phyloP scores from a whole-genome alignment of 2,329 filamentous ascomycete genomes.

The Apiospora sp. region DNA sequence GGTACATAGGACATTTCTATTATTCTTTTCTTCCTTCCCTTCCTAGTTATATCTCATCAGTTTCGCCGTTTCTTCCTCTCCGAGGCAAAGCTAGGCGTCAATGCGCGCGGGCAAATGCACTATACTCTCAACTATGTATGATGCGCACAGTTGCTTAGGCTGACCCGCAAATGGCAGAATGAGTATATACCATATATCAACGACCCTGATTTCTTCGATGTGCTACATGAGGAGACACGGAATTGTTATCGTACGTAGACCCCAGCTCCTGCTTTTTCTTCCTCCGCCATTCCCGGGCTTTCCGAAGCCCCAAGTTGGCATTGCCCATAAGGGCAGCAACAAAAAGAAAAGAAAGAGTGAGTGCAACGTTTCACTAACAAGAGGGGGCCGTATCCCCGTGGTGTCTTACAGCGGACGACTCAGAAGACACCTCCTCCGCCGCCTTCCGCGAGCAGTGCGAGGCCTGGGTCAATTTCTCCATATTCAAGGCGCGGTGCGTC shows the following conservation, averaged over 20 bases:
- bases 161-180: constrained; percentile 14
- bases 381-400: neutral
- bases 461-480: constrained; percentile 20
- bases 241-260: constrained; percentile 18
- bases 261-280: neutral
- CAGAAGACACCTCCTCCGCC: neutral
- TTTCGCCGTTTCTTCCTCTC: neutral
- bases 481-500: constrained; percentile 21
- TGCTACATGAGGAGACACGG: constrained; percentile 17
- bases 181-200: constrained; percentile 22
- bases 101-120: neutral
- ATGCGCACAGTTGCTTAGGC: neutral
- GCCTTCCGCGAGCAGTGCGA: constrained; percentile 8
- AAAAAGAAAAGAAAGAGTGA: neutral
- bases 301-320: neutral
- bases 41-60: neutral
- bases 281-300: neutral
- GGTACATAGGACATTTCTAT: neutral
- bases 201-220: constrained; percentile 25
- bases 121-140: neutral
- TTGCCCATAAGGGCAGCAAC: neutral
- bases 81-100: no score
- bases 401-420: constrained; percentile 5
- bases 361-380: neutral
- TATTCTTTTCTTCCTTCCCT: neutral